Base-by-base conservation (phyloP, 495 filamentous ascomycete species). In the Aspergillus sclerotiicarbonarius region DNA sequence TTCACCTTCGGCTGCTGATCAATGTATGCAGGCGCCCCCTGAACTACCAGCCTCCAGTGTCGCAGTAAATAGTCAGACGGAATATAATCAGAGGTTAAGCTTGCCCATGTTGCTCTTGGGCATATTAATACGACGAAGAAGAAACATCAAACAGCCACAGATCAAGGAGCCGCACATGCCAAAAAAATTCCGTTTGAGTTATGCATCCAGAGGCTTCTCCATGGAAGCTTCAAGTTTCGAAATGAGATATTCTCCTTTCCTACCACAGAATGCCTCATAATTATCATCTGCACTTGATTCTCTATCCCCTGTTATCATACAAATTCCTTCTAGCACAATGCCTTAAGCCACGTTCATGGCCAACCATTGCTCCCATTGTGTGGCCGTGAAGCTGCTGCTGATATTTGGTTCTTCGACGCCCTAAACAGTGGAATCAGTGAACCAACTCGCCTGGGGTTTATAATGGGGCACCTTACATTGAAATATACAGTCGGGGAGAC, bases 401-500 rank as follows among this genome's bases (percentile, higher is more conserved):
- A 96, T 91, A 16, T 85, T 80, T 57, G 81, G 83, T 58, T 89
- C 90, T 46, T 94, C 88, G 41, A 92, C 82, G 8, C 90, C 91
- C 82, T 84, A 54, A 21, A 54, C 20, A 58, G 39, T 54, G 37
- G 39, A 54, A 62, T 75, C 60, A 76, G 63, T 59, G 51, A 29
- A 50, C 54, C 32, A 44, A 52, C 15, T 37, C 19, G 20, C 39
- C 35, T 60, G 33, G 56, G 31, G 31, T 37, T 50, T 45, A 43
- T 49, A 18, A 39, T 44, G 30, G 52, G 50, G 10, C 51, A 18
- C 48, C 69, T 62, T 64, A 84, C 82, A 73, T 97, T 84, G 73
- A 96, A 94, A 43, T 95, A 72, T 16, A 95, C 90, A 1, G 91
- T 96, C 19, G 92, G 92, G 29, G 88, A 91, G 29, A 96, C 90